A percentile compares a stretch with the other conserved stretches of the same genome.
Conservation (phyloP, 2,329 filamentous ascomycete genomes). For the Fusarium humuli region DNA sequence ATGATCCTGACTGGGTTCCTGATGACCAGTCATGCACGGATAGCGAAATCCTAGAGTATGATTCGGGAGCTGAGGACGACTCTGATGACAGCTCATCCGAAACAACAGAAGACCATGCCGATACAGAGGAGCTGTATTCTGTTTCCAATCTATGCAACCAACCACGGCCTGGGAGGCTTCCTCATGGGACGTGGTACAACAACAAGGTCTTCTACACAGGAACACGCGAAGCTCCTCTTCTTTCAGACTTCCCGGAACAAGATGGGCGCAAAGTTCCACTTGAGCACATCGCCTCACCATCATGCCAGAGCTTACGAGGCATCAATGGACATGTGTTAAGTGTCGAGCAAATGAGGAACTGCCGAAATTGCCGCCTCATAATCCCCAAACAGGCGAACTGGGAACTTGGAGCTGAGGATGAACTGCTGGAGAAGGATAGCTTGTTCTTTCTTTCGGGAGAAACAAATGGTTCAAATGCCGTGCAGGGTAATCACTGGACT, state of each 20-base stretch:
- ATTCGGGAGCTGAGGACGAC: neutral
- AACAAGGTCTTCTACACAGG: neutral
- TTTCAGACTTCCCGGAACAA: neutral
- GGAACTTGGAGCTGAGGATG: neutral
- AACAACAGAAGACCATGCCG: too few relatives aligned
- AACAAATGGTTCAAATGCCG: neutral
- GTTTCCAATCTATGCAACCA: neutral
- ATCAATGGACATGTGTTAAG: constrained; percentile 1
- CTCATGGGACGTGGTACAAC: constrained; percentile 8
- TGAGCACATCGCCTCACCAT: constrained; percentile 10
- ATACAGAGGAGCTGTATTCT: neutral
- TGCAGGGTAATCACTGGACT: neutral
- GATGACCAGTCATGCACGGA: neutral
- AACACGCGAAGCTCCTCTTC: neutral
- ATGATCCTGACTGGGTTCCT: neutral
- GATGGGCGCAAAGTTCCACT: rapidly evolving
- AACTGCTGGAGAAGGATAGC: neutral
- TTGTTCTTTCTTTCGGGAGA: neutral
- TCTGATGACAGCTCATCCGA: neutral
- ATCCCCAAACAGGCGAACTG: neutral
- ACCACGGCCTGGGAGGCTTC: neutral
- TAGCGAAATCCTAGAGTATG: neutral
- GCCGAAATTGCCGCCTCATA: neutral
- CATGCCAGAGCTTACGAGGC: neutral
- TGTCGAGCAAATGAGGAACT: constrained; percentile 8